Evolutionary conservation across 2,329 filamentous ascomycete species (phyloP), one percentile per base, ranked within the genome.

Genomic region (Pestalotiopsis sp.): DNA sequence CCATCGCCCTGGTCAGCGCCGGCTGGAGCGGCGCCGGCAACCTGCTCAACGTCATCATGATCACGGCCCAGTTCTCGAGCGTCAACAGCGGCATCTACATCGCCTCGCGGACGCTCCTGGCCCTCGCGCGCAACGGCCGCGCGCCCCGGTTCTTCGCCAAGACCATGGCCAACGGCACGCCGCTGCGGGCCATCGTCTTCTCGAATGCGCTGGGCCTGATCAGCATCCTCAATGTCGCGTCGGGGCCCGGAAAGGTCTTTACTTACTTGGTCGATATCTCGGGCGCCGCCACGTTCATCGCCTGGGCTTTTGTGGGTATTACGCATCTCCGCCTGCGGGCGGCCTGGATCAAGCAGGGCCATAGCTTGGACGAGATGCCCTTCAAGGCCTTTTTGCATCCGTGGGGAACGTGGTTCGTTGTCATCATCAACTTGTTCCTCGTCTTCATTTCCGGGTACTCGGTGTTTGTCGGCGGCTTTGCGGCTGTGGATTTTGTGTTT

Each of bases 41-140:
- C 52, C 66, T 79, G 7, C 73, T 79, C 1, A 80, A 80, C 55
- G 73, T 78, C 24, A 75, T 78, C 1, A 79, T 78, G 26, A 73
- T 78, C 64, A 78, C 76, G 7, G 75, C 78, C 4, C 76, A 78
- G 44, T 69, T 79, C 22, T 79, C 76, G 14, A 77, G 75, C 2
- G 75, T 77, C 48, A 77, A 78, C n/a, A 75, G 73, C 40, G 75
- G 74, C 30, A 76, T 78, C 26, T 84, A 82, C 73, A 81, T 80
- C 60, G 84, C 74, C 65, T 83, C 75, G 55, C 67, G 78, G 44
- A 75, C 73, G 38, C 70, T 77, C 1, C 72, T 75, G 0, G 73
- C 75, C 1, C 72, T 76, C 2, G 75, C 75, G 3, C 65, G 66
- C 3, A 71, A 72, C 24, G 71, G 75, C 3, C 73, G 75, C 22